Evolutionary conservation across 345 rosid species (phyloP).

Genomic region (Gynandropsis gynandra): DNA sequence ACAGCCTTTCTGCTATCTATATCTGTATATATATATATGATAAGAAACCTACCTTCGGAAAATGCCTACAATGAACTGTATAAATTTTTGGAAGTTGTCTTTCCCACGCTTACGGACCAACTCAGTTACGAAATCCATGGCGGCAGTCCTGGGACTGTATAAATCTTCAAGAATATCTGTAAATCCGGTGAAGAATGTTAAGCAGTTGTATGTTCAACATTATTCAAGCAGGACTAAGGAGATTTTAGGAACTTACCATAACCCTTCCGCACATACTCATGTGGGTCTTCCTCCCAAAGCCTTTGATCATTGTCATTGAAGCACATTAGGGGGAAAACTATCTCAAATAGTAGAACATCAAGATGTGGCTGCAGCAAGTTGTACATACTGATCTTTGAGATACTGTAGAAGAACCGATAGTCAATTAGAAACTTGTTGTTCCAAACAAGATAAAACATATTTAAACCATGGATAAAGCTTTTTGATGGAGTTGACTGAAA

Average conservation of each 20-base stretch:
- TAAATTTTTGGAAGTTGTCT: constrained; percentile 77
- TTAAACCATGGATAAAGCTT: constrained; percentile 8
- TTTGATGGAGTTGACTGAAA: constrained; percentile 9
- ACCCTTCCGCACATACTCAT: constrained; percentile 98
- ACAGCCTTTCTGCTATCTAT: no score
- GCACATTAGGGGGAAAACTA: constrained; percentile 96
- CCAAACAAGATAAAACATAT: not conserved
- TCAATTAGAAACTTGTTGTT: constrained; percentile 2
- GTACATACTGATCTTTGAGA: constrained; percentile 84
- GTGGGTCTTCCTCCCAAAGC: constrained; percentile 99
- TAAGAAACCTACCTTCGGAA: constrained; percentile 51
- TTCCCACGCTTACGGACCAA: constrained; percentile 92
- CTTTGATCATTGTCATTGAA: constrained; percentile 94
- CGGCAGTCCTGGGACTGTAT: constrained; percentile 94
- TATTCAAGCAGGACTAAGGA: constrained; percentile 10
- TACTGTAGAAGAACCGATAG: constrained; percentile 42
- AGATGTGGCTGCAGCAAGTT: constrained; percentile 74
- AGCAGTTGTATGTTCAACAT: not conserved
- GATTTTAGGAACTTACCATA: constrained; percentile 61
- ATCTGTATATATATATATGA: not conserved
- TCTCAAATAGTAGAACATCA: constrained; percentile 80
- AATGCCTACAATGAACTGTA: constrained; percentile 69
- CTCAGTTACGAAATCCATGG: constrained; percentile 98
- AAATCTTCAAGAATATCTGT: constrained; percentile 99
- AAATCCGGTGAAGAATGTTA: constrained; percentile 5